Conservation (phyloP, 2,329 filamentous ascomycete genomes). For the Thielaviopsis populi region DNA sequence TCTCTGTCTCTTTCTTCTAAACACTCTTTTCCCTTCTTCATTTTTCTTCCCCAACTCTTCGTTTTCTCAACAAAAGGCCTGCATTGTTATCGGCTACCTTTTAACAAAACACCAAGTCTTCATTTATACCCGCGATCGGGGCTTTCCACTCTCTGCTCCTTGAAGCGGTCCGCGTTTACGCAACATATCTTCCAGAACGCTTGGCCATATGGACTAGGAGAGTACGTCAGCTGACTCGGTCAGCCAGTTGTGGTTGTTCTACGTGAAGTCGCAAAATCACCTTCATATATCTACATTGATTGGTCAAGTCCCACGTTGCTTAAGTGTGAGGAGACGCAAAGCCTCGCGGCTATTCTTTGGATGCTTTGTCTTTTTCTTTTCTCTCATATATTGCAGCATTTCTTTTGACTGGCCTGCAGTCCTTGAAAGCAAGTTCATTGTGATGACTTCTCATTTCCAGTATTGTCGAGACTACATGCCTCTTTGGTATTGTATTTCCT, state of each 20-base stretch:
- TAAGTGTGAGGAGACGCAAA: constrained; percentile 11
- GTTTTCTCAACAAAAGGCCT: background rate
- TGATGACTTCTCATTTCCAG: background rate
- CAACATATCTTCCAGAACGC: background rate
- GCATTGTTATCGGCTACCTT: background rate
- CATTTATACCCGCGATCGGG: background rate
- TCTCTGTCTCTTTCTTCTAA: constrained; percentile 3
- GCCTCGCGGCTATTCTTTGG: constrained; percentile 14
- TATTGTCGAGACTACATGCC: background rate
- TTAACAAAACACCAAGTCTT: background rate
- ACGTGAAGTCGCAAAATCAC: background rate
- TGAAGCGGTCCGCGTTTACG: background rate
- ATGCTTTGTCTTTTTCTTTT: constrained; percentile 9
- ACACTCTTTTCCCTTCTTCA: constrained; percentile 1
- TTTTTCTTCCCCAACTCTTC: background rate
- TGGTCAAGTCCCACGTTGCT: constrained; percentile 7
- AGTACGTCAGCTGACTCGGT: background rate
- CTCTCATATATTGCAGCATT: constrained; percentile 1
- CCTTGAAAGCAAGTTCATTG: background rate
- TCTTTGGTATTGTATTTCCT: background rate
- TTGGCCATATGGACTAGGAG: background rate
- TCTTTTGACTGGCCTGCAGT: background rate
- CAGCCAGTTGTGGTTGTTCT: background rate
- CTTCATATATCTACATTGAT: background rate
- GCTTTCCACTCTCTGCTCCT: background rate